These are phyloP conservation scores for Hypholoma sublateritium DNA, from an alignment of 768 basidiomycete species.

Conservation along the genomic window DNA sequence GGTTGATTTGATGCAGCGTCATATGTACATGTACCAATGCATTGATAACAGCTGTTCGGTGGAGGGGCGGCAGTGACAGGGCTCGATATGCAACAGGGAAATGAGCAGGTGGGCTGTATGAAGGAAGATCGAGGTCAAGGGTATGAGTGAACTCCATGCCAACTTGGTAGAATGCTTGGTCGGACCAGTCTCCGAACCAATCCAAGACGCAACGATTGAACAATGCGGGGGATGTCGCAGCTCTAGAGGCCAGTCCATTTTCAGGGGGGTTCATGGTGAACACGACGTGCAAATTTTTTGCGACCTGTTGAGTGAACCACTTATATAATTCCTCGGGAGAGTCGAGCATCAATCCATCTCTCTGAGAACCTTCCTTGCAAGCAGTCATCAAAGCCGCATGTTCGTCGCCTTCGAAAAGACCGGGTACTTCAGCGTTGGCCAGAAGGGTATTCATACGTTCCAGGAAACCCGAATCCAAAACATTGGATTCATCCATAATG, in stretches of 20 bases:
- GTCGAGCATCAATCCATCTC: slow-evolving; percentile 97
- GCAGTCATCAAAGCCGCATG: slow-evolving; percentile 98
- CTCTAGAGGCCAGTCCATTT: slow-evolving; percentile 92
- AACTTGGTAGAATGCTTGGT: slow-evolving; percentile 98
- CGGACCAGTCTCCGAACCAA: slow-evolving; percentile 99
- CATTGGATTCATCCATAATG: slow-evolving; percentile 99
- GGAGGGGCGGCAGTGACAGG: slow-evolving; percentile 81
- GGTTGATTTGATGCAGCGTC: slow-evolving; percentile 87
- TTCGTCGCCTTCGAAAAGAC: slow-evolving; percentile 99
- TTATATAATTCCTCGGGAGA: slow-evolving; percentile 96
- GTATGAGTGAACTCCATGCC: slow-evolving; percentile 95
- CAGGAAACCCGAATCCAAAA: slow-evolving; percentile 97
- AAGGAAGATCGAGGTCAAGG: slow-evolving; percentile 86
- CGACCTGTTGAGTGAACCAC: slow-evolving; percentile 99
- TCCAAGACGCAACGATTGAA: slow-evolving; percentile 99
- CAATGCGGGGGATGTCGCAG: slow-evolving; percentile 95
- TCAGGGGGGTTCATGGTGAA: slow-evolving; percentile 99
- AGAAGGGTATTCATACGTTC: slow-evolving; percentile 99
- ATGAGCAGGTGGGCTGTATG: slow-evolving; percentile 73
- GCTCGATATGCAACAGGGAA: slow-evolving; percentile 92
- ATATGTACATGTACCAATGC: slow-evolving; percentile 91
- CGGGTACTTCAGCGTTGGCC: slow-evolving; percentile 99
- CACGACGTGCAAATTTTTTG: slow-evolving; percentile 96
- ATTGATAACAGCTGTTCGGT: slow-evolving; percentile 90
- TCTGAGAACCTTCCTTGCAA: slow-evolving; percentile 98